These are phyloP conservation scores for Aureobasidium mangrovei DNA, from an alignment of 2,329 filamentous ascomycete genomes.

Conservation along the genomic window DNA sequence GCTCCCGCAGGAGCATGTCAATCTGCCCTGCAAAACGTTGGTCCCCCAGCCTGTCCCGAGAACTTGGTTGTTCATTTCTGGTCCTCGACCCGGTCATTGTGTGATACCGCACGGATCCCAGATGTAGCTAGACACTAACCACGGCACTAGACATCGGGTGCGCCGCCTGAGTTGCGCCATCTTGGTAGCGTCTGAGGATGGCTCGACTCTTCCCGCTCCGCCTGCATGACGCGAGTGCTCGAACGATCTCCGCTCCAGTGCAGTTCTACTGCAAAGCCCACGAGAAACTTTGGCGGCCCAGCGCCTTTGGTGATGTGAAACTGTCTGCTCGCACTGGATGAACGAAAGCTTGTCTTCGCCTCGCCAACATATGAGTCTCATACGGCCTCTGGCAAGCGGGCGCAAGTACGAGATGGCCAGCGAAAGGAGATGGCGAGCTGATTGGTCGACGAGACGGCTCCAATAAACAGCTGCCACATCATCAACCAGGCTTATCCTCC, in stretches of 20 bases:
- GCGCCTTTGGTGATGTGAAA: slow-evolving; percentile 7
- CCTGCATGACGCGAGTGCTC: slow-evolving; percentile 14
- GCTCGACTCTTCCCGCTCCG: slow-evolving; percentile 11
- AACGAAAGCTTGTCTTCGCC: slow-evolving; percentile 5
- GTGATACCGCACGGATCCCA: slow-evolving; percentile 12
- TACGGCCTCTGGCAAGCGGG: neutral
- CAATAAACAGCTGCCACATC: slow-evolving; percentile 13
- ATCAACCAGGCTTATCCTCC: slow-evolving; percentile 12
- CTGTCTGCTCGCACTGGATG: slow-evolving; percentile 4
- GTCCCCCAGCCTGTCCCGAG: slow-evolving; percentile 12
- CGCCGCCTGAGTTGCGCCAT: slow-evolving; percentile 14
- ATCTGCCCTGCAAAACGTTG: slow-evolving; percentile 13
- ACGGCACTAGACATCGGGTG: slow-evolving; percentile 9
- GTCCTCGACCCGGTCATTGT: slow-evolving; percentile 14
- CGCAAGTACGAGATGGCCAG: neutral
- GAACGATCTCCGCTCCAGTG: slow-evolving; percentile 13
- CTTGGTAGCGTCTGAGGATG: slow-evolving; percentile 10
- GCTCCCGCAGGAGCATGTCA: slow-evolving; percentile 11
- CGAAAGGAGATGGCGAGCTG: slow-evolving; percentile 3
- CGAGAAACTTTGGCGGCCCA: slow-evolving; percentile 11
- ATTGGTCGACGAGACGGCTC: slow-evolving; percentile 7
- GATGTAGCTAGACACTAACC: slow-evolving; percentile 11
- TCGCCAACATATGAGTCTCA: slow-evolving; percentile 1
- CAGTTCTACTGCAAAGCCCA: slow-evolving; percentile 11
- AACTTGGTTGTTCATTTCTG: slow-evolving; percentile 13